Conservation (phyloP, 23 red algal genomes). For the Cyanidiococcus yangmingshanensis region DNA sequence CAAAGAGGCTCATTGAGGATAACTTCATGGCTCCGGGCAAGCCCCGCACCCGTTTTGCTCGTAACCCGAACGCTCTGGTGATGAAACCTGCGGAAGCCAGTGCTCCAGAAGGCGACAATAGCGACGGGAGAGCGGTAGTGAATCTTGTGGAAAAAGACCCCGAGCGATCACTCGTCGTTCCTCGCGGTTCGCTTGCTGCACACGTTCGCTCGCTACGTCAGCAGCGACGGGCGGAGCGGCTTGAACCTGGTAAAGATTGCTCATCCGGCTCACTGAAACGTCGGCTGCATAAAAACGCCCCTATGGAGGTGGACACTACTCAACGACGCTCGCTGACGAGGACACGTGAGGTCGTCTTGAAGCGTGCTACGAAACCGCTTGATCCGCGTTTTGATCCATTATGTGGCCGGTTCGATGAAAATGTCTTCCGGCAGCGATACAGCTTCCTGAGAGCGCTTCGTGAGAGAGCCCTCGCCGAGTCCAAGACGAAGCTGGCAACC, state of each 20-base stretch:
- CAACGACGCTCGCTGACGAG: neutral
- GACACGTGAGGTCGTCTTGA: neutral
- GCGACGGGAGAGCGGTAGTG: too few species aligned
- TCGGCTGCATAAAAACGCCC: neutral
- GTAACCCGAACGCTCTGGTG: too few species aligned
- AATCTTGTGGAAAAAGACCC: too few species aligned
- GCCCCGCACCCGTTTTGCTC: too few species aligned
- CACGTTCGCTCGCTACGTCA: neutral
- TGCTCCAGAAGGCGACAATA: too few species aligned
- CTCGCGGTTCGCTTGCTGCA: neutral
- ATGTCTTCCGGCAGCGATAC: conserved; percentile 1
- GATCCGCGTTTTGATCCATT: conserved; percentile 3
- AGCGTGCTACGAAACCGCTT: conserved; percentile 4
- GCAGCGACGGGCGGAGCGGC: neutral
- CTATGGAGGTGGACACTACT: neutral
- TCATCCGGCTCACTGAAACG: neutral
- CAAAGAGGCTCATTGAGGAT: too few species aligned
- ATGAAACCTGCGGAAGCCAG: too few species aligned
- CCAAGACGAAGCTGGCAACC: neutral
- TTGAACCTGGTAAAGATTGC: neutral
- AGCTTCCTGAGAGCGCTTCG: neutral
- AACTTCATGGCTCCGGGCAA: too few species aligned
- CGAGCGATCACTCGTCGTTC: too few species aligned
- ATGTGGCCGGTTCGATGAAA: conserved; percentile 1
- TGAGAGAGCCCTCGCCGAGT: neutral